Percentiles rank a stretch among this genome's conserved stretches.
phyloP scores from a whole-genome alignment of 306 rosid genomes.

The Quercus engelmannii region DNA sequence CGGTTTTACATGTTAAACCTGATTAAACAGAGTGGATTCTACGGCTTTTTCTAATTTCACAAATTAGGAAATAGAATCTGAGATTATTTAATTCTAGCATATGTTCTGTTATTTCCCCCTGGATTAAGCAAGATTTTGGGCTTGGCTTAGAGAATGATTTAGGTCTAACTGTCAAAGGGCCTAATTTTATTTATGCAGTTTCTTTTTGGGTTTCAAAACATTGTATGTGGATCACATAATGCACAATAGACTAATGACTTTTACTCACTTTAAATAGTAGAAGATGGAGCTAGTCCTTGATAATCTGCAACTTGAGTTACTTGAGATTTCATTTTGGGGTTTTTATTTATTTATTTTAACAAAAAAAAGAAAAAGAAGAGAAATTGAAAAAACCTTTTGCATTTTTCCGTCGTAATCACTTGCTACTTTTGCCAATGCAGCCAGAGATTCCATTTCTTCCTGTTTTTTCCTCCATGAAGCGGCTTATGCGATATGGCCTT shows the following conservation, averaged over 20 bases:
- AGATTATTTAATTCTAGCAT: neutral
- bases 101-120: neutral
- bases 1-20: neutral
- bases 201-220: neutral
- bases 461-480: conserved; percentile 84
- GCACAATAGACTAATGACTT: neutral
- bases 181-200: conserved; percentile 6
- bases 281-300: conserved; percentile 4
- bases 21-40: conserved; percentile 9
- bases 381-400: neutral
- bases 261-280: neutral
- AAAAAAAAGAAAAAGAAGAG: too few relatives aligned
- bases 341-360: too few relatives aligned
- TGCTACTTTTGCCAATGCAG: conserved; percentile 43
- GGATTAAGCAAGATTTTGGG: conserved; percentile 9
- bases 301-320: neutral
- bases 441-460: conserved; percentile 87
- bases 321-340: neutral
- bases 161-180: neutral
- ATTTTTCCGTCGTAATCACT: neutral
- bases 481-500: conserved; percentile 75
- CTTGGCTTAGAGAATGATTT: neutral
- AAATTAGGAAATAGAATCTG: neutral
- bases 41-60: neutral
- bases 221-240: neutral